Evolutionary conservation across 306 rosid genomes (phyloP), one percentile per base, ranked within the genome.

Genomic region (Quercus bicolor): DNA sequence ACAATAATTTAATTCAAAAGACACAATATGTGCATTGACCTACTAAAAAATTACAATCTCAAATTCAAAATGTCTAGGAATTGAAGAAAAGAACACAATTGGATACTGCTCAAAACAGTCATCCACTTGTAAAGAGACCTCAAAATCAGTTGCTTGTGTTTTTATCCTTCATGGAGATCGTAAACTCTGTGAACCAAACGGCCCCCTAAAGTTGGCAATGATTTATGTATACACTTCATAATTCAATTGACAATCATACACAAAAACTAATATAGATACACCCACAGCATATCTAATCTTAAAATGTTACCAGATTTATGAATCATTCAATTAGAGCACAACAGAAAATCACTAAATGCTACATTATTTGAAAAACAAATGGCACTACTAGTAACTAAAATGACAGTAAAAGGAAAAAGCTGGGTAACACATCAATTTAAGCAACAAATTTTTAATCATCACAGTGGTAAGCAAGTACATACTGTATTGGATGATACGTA

Each of bases 401-500:
- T 55, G 59, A 61, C 59, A 54, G 51, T 52, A 61, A 37, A 56
- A 72, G 34, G 15, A 37, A 37, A 37, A 61, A 75, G 43, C 21
- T 34, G 31, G 61, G 56, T 15, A 66, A 6, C 23, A 34, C 28
- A 76, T 59, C 53, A 54, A 37, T 55, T 37, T 37, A 37, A 7
- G 55, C 16, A 68, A 75, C 60, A 62, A 19, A 83, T 68, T 78
- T 64, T 80, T 33, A 14, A 76, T 60, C 54, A 43, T 78, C 77
- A 79, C 53, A 66, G 53, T 74, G 64, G 72, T 65, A 13, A 23
- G 77, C 65, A 45, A 72, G 78, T 61, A 62, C 98, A 92, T 83
- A 95, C 97, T 95, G 90, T 86, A 93, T 82, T 95, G 99, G 72
- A 95, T 93, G 69, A 89, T 85, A 73, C 81, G 83, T 65, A 95